These are phyloP conservation scores for Solanum rostratum DNA, from an alignment of 257 asterid species.

Conservation along the genomic window DNA sequence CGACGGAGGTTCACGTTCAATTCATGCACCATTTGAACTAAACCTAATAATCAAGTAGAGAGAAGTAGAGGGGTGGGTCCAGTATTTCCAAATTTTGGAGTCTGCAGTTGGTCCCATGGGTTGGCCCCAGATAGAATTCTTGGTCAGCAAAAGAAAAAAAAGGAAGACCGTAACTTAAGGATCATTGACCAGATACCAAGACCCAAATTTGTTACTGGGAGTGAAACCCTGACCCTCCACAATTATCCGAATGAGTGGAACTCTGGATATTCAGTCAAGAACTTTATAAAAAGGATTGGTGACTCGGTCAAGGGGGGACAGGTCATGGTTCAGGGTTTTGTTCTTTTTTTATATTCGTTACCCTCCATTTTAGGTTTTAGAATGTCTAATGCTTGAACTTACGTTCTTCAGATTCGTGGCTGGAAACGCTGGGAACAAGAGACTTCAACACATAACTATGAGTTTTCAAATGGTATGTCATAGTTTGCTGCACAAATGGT, in stretches of 20 bases:
- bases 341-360: not conserved
- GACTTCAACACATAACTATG: slow-evolving; percentile 60
- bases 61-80: not conserved
- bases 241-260: not conserved
- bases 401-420: slow-evolving; percentile 56
- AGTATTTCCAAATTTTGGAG: not conserved
- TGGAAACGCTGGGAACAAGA: slow-evolving; percentile 97
- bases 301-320: not conserved
- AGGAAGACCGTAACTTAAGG: not conserved
- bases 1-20: not conserved
- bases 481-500: not conserved
- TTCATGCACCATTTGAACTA: not conserved
- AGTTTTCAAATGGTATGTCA: slow-evolving; percentile 65
- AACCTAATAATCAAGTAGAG: not conserved
- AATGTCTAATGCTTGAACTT: not conserved
- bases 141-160: not conserved
- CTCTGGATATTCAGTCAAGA: not conserved
- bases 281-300: not conserved
- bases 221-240: not conserved
- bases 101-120: not conserved
- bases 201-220: not conserved
- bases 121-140: not conserved
- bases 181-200: not conserved
- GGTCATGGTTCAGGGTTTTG: not conserved
- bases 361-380: not conserved